phyloP scores from a whole-genome alignment of 1,284 basidiomycete species.

The Sporisorium scitamineum region DNA sequence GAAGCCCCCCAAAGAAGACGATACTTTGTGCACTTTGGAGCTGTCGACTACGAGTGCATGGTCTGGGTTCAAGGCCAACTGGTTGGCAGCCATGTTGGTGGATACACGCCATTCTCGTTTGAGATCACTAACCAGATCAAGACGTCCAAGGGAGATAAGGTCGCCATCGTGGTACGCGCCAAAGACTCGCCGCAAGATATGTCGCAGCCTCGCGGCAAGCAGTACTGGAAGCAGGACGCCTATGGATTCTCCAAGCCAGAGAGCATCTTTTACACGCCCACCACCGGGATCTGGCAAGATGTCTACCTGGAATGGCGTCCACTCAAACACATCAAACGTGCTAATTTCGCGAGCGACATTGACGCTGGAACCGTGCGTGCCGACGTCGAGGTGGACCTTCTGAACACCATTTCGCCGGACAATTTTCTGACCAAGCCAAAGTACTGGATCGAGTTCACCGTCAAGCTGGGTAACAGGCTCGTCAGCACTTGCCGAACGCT shows the following conservation, averaged over 20 bases:
- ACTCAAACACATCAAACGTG: slow-evolving; percentile 19
- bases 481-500: slow-evolving; percentile 4
- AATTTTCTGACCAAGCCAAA: background rate
- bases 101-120: slow-evolving; percentile 32
- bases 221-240: slow-evolving; percentile 50
- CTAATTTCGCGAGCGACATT: slow-evolving; percentile 34
- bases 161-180: slow-evolving; percentile 33
- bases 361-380: slow-evolving; percentile 47
- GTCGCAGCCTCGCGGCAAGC: slow-evolving; percentile 48
- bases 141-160: background rate
- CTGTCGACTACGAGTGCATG: slow-evolving; percentile 50
- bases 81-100: slow-evolving; percentile 32
- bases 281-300: slow-evolving; percentile 54
- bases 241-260: slow-evolving; percentile 24
- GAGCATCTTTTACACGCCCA: slow-evolving; percentile 54
- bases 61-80: slow-evolving; percentile 41
- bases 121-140: slow-evolving; percentile 38
- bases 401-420: background rate
- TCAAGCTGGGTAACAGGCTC: slow-evolving; percentile 10
- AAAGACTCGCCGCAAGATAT: slow-evolving; percentile 42
- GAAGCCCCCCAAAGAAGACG: background rate
- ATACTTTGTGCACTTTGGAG: slow-evolving; percentile 48
- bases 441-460: slow-evolving; percentile 11
- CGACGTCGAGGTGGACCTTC: slow-evolving; percentile 25
- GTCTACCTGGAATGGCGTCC: slow-evolving; percentile 44